These are phyloP conservation scores for Pilasporangium apinafurcum DNA, from an alignment of 352 stramenopile genomes.

Conservation along the genomic window DNA sequence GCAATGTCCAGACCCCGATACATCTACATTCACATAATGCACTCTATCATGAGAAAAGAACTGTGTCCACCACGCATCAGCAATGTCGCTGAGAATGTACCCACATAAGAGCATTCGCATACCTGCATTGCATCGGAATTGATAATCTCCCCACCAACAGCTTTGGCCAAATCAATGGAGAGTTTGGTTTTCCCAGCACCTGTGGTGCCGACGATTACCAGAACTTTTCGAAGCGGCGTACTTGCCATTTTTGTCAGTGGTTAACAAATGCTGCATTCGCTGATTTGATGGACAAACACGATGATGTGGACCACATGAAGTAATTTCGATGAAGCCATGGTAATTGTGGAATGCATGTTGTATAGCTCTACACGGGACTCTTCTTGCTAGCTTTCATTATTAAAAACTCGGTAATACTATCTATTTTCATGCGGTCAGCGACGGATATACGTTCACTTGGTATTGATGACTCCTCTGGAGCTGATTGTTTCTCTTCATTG, in stretches of 20 bases:
- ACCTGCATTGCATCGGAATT: constrained; percentile 91
- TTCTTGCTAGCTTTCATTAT: constrained; percentile 58
- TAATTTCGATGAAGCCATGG: too few relatives aligned
- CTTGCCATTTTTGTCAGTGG: constrained; percentile 9
- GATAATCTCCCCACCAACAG: constrained; percentile 85
- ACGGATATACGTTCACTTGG: constrained; percentile 9
- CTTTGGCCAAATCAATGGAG: constrained; percentile 87
- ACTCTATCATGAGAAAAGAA: too few relatives aligned
- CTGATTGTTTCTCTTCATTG: not conserved
- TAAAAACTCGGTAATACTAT: constrained; percentile 55
- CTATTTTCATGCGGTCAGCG: constrained; percentile 28
- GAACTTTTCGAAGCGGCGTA: constrained; percentile 57
- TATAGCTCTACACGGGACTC: constrained; percentile 8
- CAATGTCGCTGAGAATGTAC: not conserved
- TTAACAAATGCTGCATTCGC: too few relatives aligned
- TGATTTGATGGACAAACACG: constrained; percentile 13
- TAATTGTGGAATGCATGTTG: not conserved
- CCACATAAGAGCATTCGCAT: not conserved
- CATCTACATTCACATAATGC: constrained; percentile 37
- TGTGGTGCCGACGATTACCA: constrained; percentile 89
- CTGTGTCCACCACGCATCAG: not conserved
- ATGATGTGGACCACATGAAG: constrained; percentile 16
- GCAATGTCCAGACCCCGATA: constrained; percentile 86
- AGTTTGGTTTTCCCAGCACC: constrained; percentile 91
- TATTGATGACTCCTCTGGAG: not conserved